Evolutionary conservation across 73 alveolate species (phyloP).

Genomic region (Strombidium stylifer): DNA sequence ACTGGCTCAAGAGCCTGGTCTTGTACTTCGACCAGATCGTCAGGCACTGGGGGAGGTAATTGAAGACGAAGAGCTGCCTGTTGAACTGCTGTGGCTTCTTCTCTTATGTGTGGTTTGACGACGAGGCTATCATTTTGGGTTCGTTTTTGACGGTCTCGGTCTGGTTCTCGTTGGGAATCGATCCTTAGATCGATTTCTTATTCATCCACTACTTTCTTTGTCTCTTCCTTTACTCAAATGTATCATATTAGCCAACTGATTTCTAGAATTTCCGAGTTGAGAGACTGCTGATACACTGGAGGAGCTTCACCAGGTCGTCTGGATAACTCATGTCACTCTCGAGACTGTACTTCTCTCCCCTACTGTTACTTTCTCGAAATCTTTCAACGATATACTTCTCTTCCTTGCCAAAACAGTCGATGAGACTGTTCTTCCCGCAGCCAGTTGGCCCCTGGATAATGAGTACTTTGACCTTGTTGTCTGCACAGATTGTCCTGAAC

Average conservation of each 20-base stretch:
- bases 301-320: neutral
- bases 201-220: neutral
- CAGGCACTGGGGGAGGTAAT: conserved; percentile 43
- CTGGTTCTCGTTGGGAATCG: no score
- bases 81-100: no score
- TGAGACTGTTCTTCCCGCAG: conserved; percentile 26
- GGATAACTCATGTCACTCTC: conserved; percentile 6
- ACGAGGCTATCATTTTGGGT: no score
- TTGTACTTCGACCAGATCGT: conserved; percentile 1
- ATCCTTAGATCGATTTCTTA: no score
- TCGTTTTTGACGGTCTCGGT: no score
- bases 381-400: neutral
- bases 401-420: conserved; percentile 14
- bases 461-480: neutral
- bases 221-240: neutral
- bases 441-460: conserved; percentile 41
- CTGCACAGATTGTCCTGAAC: no score
- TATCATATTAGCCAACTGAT: neutral
- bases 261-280: neutral
- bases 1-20: conserved; percentile 13
- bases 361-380: neutral
- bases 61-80: no score
- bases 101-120: no score
- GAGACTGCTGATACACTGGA: conserved; percentile 7
- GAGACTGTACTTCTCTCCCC: neutral